Evolutionary conservation across 257 asterid species (phyloP), one percentile per base, ranked within the genome.

Genomic region (Plantago major): DNA sequence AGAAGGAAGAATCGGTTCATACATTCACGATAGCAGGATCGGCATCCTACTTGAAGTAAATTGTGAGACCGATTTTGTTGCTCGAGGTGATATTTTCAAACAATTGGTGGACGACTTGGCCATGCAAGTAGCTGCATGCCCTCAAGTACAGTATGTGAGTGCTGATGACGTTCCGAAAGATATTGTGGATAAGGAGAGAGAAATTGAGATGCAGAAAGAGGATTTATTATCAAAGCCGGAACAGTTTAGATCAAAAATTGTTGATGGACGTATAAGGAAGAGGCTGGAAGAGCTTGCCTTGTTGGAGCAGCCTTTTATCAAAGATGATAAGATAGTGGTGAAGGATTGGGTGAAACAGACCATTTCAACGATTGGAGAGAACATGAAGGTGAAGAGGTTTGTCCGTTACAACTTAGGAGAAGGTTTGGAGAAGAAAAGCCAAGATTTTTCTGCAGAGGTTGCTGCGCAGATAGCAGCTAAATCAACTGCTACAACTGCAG

Each of bases 81-180:
- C 97, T 17, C 87, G 99, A 38, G 97, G 99, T 59, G 97, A 93
- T 72, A 89, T 89, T 71, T 93, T 93, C 77, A 87, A 58, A 74
- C 96, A 83, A 71, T 79, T 93, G 57, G 94, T 89, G 16, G 95
- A 83, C 57, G 95, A 89, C 83, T 76, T 93, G 51, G 96, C 97
- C 65, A 93, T 93, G 99, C 99, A 93, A 85, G 95, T 87, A 64
- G 96, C 99, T 52, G 99, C 99, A 63, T 83, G 91, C 79, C 97
- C 99, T 68, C 96, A 87, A 79, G 95, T 87, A 44, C 85, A 83
- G 46, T 85, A 85, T 66, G 85, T 93, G 14, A 74, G 17, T 73
- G 67, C 86, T 6, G 97, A 87, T 62, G 99, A 89, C 71, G 87
- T 93, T 68, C 87, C 95, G 0, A 67, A 80, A 68, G 97, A 89